Percentiles rank a stretch among this genome's conserved stretches.
Conservation (phyloP, 1,139 yeast genomes). For the Sugiyamaella novakii region DNA sequence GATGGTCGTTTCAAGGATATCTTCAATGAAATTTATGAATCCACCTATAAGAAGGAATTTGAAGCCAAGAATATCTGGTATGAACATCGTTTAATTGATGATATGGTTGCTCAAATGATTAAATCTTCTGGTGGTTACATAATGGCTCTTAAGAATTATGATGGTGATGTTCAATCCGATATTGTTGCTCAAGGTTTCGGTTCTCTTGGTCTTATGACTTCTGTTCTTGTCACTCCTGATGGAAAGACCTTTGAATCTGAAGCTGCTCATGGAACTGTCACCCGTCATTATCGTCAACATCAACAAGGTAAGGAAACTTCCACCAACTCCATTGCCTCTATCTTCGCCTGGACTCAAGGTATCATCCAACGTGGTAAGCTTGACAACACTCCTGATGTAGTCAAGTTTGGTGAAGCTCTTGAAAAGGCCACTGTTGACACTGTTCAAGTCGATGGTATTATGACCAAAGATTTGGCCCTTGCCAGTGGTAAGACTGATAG, state of each 20-base stretch:
- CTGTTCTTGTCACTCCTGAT: conserved; percentile 90
- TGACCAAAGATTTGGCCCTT: conserved; percentile 95
- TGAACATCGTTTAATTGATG: conserved; percentile 95
- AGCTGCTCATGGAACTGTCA: conserved; percentile 98
- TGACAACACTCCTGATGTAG: conserved; percentile 82
- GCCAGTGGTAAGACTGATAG: conserved; percentile 85
- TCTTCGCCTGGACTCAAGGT: conserved; percentile 96
- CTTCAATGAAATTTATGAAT: conserved; percentile 77
- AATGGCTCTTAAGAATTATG: conserved; percentile 95
- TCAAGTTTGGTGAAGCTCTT: conserved; percentile 71
- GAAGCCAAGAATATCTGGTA: conserved; percentile 84
- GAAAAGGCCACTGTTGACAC: conserved; percentile 87
- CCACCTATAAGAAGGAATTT: conserved; percentile 66
- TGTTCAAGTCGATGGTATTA: conserved; percentile 78
- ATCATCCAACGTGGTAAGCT: conserved; percentile 86
- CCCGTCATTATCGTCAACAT: conserved; percentile 92
- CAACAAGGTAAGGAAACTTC: conserved; percentile 96
- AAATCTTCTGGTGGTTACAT: conserved; percentile 94
- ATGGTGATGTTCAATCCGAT: conserved; percentile 96
- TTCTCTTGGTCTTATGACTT: conserved; percentile 93
- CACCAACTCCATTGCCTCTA: conserved; percentile 98
- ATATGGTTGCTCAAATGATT: conserved; percentile 98
- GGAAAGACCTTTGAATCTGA: conserved; percentile 95
- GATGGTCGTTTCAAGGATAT: conserved; percentile 96
- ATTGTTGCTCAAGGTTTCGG: conserved; percentile 98